A percentile compares a stretch with the other conserved stretches of the same genome.
Conservation (phyloP, 495 filamentous ascomycete genomes). For the Lepraria neglecta region DNA sequence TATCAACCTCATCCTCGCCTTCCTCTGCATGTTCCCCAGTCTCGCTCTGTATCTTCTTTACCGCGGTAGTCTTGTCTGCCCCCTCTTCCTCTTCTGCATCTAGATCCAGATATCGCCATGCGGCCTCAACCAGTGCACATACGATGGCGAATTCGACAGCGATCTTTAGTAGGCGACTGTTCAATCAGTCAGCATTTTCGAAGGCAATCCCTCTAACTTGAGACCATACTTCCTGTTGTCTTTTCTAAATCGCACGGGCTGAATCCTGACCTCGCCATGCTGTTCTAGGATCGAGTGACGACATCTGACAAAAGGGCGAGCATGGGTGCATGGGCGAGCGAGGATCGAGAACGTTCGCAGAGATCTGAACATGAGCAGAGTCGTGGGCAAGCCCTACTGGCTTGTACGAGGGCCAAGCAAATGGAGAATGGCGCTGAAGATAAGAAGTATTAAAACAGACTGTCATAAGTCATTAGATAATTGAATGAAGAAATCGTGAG, state of each 20-base stretch:
- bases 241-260: slow-evolving; percentile 11
- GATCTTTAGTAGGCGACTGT: not conserved
- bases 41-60: not conserved
- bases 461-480: no score
- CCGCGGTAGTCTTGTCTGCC: not conserved
- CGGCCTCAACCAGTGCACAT: not conserved
- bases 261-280: slow-evolving; percentile 7
- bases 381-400: slow-evolving; percentile 11
- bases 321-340: slow-evolving; percentile 9
- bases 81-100: slow-evolving; percentile 17
- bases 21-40: not conserved
- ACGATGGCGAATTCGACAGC: not conserved
- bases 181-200: not conserved
- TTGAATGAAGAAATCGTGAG: no score
- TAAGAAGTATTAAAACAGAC: not conserved
- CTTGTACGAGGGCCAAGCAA: not conserved
- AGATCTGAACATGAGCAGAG: slow-evolving; percentile 28
- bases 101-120: not conserved
- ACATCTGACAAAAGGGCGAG: slow-evolving; percentile 14
- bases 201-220: not conserved
- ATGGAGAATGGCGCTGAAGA: not conserved
- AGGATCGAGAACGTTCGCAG: slow-evolving; percentile 26
- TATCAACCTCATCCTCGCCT: slow-evolving; percentile 26
- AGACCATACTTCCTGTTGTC: slow-evolving; percentile 1
- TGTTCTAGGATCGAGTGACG: slow-evolving; percentile 19